Evolutionary conservation across 495 filamentous ascomycete species (phyloP).

Genomic region (Xylaria intraflava): DNA sequence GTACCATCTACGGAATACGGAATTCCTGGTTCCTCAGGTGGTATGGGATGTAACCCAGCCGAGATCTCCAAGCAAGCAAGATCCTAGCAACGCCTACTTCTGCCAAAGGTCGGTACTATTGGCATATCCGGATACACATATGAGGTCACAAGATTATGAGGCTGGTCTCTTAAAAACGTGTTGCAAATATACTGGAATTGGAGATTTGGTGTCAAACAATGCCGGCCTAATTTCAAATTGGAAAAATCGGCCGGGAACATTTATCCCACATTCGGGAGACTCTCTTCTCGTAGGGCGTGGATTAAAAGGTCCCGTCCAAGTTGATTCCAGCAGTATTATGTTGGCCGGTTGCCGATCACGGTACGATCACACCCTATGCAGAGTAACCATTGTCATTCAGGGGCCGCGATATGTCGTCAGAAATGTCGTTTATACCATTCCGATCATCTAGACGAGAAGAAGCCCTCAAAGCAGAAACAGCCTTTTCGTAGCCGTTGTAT

Average conservation of each 20-base stretch:
- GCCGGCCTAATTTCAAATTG: not conserved
- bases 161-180: not conserved
- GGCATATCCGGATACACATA: too few relatives aligned
- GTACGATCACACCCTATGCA: not conserved
- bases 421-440: constrained; percentile 29
- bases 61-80: too few relatives aligned
- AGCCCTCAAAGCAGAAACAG: constrained; percentile 43
- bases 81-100: too few relatives aligned
- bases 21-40: too few relatives aligned
- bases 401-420: constrained; percentile 12
- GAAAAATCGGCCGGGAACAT: not conserved
- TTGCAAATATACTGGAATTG: not conserved
- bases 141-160: not conserved
- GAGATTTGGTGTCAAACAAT: not conserved
- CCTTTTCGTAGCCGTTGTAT: constrained; percentile 32
- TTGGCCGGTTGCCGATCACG: not conserved
- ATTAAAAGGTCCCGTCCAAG: not conserved
- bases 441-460: constrained; percentile 33
- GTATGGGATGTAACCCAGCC: too few relatives aligned
- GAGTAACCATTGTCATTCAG: not conserved
- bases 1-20: too few relatives aligned
- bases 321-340: constrained; percentile 2
- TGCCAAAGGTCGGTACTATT: too few relatives aligned
- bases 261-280: not conserved
- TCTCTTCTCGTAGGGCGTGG: not conserved